Evolutionary conservation across 1,284 basidiomycete species (phyloP), one percentile per base, ranked within the genome.

Genomic region (Malassezia globosa): DNA sequence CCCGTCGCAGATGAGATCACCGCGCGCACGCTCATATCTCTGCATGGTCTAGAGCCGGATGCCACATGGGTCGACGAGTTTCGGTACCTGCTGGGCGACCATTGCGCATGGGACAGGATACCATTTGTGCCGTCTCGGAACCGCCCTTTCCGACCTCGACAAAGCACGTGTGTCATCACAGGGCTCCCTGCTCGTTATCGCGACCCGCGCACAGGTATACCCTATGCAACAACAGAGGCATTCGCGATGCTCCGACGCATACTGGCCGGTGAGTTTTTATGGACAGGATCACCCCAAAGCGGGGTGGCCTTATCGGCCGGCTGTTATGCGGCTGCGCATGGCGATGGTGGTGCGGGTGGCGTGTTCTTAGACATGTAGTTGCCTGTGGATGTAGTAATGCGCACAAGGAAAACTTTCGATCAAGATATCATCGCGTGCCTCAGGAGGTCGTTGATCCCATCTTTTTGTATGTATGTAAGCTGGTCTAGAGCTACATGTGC

Each of bases 121-220:
- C 57, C 68, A 18, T 63, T 72, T 18, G 72, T 75, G 2, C 72
- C 74, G 0, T 56, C 67, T 1, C 71, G 74, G 2, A 73, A 73
- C 46, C 60, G 75, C 3, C 74, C 74, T 3, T 63, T 73, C 39
- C 72, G 68, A 58, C 59, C 62, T 48, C 67, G 62, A 11, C 63
- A 62, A 26, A 67, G 69, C 3, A 59, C 69, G 18, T 77, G 76
- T 53, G 75, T 74, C 1, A 66, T 77, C 41, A 76, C 75, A 0
- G 76, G 76, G 11, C 61, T 72, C 5, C 67, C 72, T 0, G 76
- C 76, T 0, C 59, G 75, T 24, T 89, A 88, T 63, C 68, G 79
- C 29, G 85, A 88, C 64, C 84, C 85, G 3, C 75, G 80, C 31
- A 82, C 82, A 0, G 81, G 81, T 7, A 81, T 84, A 2, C 83